Evolutionary conservation across 2,329 filamentous ascomycete genomes (phyloP).

Genomic region (Diaporthe ampelina): DNA sequence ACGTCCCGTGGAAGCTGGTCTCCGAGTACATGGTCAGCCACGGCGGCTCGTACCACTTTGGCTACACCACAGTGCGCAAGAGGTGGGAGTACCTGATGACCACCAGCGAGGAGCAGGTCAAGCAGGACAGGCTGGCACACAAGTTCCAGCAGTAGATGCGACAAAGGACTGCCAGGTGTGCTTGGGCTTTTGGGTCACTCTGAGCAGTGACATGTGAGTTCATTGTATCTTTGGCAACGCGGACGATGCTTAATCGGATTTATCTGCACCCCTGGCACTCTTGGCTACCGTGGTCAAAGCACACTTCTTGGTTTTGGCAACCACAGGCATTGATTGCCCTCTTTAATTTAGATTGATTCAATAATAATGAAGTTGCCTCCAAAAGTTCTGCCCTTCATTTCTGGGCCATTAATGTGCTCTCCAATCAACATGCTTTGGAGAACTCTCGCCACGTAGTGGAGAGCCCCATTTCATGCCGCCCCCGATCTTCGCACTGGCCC

Average conservation of each 20-base stretch:
- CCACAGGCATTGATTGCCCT: background rate
- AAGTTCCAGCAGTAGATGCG: background rate
- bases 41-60: conserved; percentile 72
- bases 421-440: background rate
- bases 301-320: background rate
- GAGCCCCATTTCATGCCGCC: no score
- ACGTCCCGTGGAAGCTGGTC: conserved; percentile 70
- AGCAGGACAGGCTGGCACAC: conserved; percentile 21
- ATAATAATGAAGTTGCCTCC: background rate
- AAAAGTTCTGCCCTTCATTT: no score
- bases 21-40: conserved; percentile 64
- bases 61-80: conserved; percentile 70
- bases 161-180: background rate
- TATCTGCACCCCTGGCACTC: no score
- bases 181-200: background rate
- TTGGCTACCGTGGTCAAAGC: background rate
- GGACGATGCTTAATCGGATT: background rate
- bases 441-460: no score
- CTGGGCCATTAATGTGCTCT: no score
- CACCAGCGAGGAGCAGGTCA: conserved; percentile 17
- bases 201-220: background rate
- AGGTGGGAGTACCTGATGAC: conserved; percentile 65
- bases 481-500: no score
- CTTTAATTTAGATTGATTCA: background rate
- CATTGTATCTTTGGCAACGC: background rate